Base-by-base conservation (phyloP, 2,329 filamentous ascomycete species). In the Exophiala aquamarina region DNA sequence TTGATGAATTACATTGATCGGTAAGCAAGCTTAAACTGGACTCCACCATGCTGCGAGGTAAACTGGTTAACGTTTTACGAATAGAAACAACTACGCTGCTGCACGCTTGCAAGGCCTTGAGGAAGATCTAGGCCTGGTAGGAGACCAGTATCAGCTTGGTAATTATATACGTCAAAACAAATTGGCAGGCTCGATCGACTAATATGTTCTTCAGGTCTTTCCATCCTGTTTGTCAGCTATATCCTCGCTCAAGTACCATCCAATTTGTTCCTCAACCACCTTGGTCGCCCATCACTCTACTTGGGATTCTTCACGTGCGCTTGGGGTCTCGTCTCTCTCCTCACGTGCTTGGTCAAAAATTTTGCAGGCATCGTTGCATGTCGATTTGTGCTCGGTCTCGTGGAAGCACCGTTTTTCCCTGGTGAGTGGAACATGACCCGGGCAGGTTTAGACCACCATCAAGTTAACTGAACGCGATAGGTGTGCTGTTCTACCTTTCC, bases 401-500 rank as follows among this genome's bases (percentile, higher is more conserved):
- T 53, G 42, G 74, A 77, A 59, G 75, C 74, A 1, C 70, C 73
- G 2, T 73, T 68, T 50, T 69, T 71, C 56, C 61, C 73, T 10
- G 23, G 23, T 26, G n/a, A n/a, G n/a, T n/a, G n/a, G n/a, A n/a
- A n/a, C n/a, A n/a, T n/a, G n/a, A n/a, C n/a, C n/a, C n/a, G n/a
- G n/a, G n/a, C n/a, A n/a, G n/a, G n/a, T n/a, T n/a, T n/a, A n/a
- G n/a, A n/a, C n/a, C n/a, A n/a, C n/a, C n/a, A n/a, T n/a, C n/a
- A n/a, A n/a, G n/a, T n/a, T n/a, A n/a, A n/a, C n/a, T n/a, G n/a
- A n/a, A n/a, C 23, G 19, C 26, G 6, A 34, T 40, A 34, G 41
- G 73, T 6, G 67, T 71, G 7, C 59, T 77, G 10, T 75, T 73
- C 60, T 74, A 73, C 47, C 65, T 77, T 5, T 72, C 68, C 7